Evolutionary conservation across 495 filamentous ascomycete genomes (phyloP), one percentile per base, ranked within the genome.

Genomic region (Penicilliopsis zonata): DNA sequence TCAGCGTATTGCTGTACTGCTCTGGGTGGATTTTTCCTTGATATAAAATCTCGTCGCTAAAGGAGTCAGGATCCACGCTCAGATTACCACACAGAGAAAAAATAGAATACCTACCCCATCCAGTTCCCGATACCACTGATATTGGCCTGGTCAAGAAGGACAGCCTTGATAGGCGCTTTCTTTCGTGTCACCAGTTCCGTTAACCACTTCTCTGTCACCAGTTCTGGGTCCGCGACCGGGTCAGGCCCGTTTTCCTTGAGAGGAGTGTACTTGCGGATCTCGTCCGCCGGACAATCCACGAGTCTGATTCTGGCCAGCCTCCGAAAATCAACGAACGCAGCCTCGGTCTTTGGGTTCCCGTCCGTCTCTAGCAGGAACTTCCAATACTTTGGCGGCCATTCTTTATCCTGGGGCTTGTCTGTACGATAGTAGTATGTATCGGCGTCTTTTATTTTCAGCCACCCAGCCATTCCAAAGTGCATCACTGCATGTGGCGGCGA

Each of bases 71-170:
- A 12, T 12, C n/a, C n/a, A 12, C 10, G 25, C 4, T 13, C n/a
- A 27, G 25, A 12, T 4, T 12, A 27, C 14, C 25, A 27, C 25
- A 4, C n/a, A 30, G 27, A 30, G 10, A 35, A 19, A 17, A 13
- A n/a, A n/a, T n/a, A n/a, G 17, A 28, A 28, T n/a, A 48, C 69
- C 38, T 60, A 77, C 72, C 75, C 86, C 41, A 98, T 86, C 90
- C 88, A 96, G 43, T 95, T 96, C 2, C 90, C 90, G 30, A 98
- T 83, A 4, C 90, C 90, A 44, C 83, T 86, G 31, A 96, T 78
- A 44, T 79, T 81, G n/a, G 71, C 65, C 50, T 98, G 90, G 46
- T 95, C 83, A 9, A 95, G 66, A 13, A 98, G 54, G 30, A 94
- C 61, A 0, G 84, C 78, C 48, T 95, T 95, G 28, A 96, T 64